Percentiles rank a stretch among this genome's conserved stretches.
phyloP scores from a whole-genome alignment of 108 stramenopile species.

The Cyclotella sp. region DNA sequence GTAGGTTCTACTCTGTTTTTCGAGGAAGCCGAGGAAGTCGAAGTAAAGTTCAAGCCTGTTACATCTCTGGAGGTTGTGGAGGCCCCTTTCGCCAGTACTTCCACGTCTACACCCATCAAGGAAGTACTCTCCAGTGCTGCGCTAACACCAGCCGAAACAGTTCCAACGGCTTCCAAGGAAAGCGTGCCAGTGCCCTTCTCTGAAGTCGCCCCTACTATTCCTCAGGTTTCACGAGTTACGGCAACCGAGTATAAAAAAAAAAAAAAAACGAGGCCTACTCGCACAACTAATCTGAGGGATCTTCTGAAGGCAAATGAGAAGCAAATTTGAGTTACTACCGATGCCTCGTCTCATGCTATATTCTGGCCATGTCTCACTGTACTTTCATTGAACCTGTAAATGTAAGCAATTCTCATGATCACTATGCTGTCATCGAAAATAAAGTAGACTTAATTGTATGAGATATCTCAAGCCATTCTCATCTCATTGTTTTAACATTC shows the following conservation, averaged over 20 bases:
- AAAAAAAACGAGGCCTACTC: neutral
- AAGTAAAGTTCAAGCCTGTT: neutral
- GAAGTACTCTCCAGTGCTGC: neutral
- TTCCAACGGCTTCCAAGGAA: neutral
- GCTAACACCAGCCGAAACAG: neutral
- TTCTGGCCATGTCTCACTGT: too few relatives aligned
- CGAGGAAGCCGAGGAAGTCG: neutral
- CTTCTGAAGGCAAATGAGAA: neutral
- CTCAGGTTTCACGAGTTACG: neutral
- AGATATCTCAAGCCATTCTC: too few relatives aligned
- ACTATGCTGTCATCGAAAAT: too few relatives aligned
- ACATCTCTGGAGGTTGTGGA: too few relatives aligned
- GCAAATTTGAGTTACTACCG: neutral
- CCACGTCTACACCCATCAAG: neutral
- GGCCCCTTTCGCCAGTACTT: too few relatives aligned
- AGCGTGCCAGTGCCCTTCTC: neutral
- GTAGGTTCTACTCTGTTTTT: neutral
- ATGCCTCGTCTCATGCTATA: too few relatives aligned
- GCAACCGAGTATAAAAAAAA: neutral
- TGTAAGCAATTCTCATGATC: too few relatives aligned
- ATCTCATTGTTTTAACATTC: too few relatives aligned
- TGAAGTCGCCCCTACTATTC: neutral
- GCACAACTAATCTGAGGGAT: slow-evolving; percentile 3
- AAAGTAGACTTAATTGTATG: too few relatives aligned
- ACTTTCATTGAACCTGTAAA: too few relatives aligned